phyloP scores from a whole-genome alignment of 2,329 filamentous ascomycete genomes.

The Fusarium dlaminii region DNA sequence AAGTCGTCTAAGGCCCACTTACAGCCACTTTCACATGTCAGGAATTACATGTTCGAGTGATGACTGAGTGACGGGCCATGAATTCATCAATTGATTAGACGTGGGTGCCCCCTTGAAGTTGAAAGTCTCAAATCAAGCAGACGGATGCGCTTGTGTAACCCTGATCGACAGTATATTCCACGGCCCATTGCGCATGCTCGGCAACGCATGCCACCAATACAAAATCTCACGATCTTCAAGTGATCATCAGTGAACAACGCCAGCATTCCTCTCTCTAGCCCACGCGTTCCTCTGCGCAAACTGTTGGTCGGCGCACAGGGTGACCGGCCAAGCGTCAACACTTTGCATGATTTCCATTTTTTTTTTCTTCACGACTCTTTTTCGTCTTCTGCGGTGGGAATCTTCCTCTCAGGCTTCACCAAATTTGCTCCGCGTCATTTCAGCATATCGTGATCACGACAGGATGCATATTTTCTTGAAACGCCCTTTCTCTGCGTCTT shows the following conservation, averaged over 20 bases:
- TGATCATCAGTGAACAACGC: constrained; percentile 1
- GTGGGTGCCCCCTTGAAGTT: constrained; percentile 15
- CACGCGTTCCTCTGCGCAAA: not conserved
- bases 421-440: not conserved
- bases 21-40: constrained; percentile 50
- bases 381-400: not conserved
- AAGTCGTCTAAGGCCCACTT: constrained; percentile 20
- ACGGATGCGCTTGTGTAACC: constrained; percentile 2
- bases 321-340: not conserved
- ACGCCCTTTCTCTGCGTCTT: not conserved
- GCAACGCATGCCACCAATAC: constrained; percentile 5
- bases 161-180: constrained; percentile 5
- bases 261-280: constrained; percentile 30
- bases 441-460: not conserved
- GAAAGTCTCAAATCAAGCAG: constrained; percentile 14
- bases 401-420: not conserved
- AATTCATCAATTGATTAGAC: constrained; percentile 12
- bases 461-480: not conserved
- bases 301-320: not conserved
- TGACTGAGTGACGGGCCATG: not conserved
- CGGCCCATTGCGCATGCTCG: constrained; percentile 18
- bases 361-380: not conserved
- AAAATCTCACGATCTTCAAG: constrained; percentile 8
- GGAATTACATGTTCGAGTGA: not conserved
- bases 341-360: not conserved